phyloP scores from a whole-genome alignment of 192 early-diverging fungal genomes.

The Lobosporangium transversale region DNA sequence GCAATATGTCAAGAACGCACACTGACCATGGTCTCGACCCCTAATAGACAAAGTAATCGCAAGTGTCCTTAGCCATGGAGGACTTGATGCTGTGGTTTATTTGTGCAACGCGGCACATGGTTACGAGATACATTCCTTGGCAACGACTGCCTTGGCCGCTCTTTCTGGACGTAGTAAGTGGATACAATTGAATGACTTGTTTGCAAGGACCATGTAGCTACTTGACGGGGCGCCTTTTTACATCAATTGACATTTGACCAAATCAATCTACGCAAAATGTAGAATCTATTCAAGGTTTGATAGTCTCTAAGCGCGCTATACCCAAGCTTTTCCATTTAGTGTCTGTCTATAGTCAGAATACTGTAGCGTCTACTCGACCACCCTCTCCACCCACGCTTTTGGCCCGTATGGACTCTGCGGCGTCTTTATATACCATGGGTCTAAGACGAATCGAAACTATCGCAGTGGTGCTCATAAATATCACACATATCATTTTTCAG shows the following conservation, averaged over 20 bases:
- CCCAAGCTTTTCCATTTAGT: slow-evolving; percentile 56
- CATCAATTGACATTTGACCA: too few species aligned
- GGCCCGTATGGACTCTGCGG: slow-evolving; percentile 19
- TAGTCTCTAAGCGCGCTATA: slow-evolving; percentile 63
- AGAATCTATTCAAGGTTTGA: slow-evolving; percentile 59
- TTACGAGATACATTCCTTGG: slow-evolving; percentile 56
- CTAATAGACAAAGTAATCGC: slow-evolving; percentile 56
- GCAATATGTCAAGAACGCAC: too few species aligned
- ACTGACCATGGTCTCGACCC: background rate
- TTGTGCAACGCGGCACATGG: slow-evolving; percentile 53
- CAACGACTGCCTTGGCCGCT: slow-evolving; percentile 59
- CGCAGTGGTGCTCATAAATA: slow-evolving; percentile 30
- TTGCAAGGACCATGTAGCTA: too few species aligned
- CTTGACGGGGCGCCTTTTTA: too few species aligned
- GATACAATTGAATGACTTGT: too few species aligned
- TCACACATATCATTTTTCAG: slow-evolving; percentile 34
- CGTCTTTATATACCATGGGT: slow-evolving; percentile 20
- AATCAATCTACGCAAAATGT: background rate
- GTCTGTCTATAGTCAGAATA: slow-evolving; percentile 15
- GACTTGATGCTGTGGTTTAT: slow-evolving; percentile 64
- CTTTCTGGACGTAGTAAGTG: slow-evolving; percentile 60
- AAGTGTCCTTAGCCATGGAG: slow-evolving; percentile 60
- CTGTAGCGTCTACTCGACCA: slow-evolving; percentile 15
- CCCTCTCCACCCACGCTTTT: slow-evolving; percentile 32
- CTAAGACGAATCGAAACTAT: slow-evolving; percentile 30